Percentiles rank a stretch among this genome's conserved stretches.
phyloP scores from a whole-genome alignment of 495 filamentous ascomycete species.

The Talaromyces proteolyticus region DNA sequence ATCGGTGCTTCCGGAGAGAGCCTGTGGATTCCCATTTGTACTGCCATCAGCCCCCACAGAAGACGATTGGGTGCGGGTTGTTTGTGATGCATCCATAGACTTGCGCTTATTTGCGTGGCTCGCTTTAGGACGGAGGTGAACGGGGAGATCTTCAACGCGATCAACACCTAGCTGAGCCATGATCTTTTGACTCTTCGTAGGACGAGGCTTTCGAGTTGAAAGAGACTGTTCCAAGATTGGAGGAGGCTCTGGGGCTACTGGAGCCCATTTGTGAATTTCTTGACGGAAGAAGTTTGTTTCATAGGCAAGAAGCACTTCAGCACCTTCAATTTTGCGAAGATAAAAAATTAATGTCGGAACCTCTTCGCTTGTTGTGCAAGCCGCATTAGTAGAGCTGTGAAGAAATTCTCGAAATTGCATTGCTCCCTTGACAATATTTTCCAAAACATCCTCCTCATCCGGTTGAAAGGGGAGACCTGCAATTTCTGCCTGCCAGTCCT shows the following conservation, averaged over 20 bases:
- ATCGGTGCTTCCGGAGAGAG: slow-evolving; percentile 17
- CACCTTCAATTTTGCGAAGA: slow-evolving; percentile 95
- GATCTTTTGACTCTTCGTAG: slow-evolving; percentile 95
- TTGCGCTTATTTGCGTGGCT: slow-evolving; percentile 50
- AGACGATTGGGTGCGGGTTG: slow-evolving; percentile 22
- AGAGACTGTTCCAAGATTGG: slow-evolving; percentile 78
- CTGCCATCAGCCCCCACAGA: slow-evolving; percentile 11
- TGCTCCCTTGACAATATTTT: slow-evolving; percentile 79
- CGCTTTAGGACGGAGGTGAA: slow-evolving; percentile 69
- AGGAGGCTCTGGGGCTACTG: slow-evolving; percentile 78
- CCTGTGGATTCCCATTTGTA: slow-evolving; percentile 16
- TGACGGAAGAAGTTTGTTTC: slow-evolving; percentile 98
- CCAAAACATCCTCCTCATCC: slow-evolving; percentile 82
- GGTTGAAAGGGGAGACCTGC: slow-evolving; percentile 84
- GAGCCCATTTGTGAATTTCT: slow-evolving; percentile 93
- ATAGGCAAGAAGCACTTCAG: slow-evolving; percentile 84
- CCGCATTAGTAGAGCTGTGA: slow-evolving; percentile 68
- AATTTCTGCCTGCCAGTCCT: slow-evolving; percentile 84
- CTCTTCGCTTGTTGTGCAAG: slow-evolving; percentile 77
- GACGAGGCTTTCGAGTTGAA: slow-evolving; percentile 94
- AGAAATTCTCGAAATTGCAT: slow-evolving; percentile 81
- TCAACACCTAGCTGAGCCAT: slow-evolving; percentile 82
- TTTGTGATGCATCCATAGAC: slow-evolving; percentile 26
- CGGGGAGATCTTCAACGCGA: slow-evolving; percentile 82
- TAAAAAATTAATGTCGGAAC: slow-evolving; percentile 92